These are phyloP conservation scores for Cichorium intybus DNA, from an alignment of 140 eudicot species.

Conservation along the genomic window DNA sequence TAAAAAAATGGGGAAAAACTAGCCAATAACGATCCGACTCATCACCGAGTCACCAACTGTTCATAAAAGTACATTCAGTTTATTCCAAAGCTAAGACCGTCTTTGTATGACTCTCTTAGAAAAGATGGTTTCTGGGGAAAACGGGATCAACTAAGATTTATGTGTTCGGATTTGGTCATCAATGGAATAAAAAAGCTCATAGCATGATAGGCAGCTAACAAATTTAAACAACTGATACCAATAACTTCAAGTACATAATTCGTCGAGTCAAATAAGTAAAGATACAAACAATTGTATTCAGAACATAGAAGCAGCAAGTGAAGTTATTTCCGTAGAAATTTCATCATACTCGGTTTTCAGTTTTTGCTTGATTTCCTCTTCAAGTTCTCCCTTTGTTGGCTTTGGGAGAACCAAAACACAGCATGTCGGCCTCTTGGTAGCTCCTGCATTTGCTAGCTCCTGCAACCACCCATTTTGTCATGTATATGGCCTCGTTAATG, in stretches of 20 bases:
- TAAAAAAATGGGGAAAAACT: too few species aligned
- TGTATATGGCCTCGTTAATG: background rate
- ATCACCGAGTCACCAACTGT: too few species aligned
- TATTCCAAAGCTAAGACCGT: too few species aligned
- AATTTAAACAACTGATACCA: background rate
- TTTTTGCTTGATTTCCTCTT: conserved; percentile 60
- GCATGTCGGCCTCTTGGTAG: conserved; percentile 98
- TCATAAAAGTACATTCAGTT: too few species aligned
- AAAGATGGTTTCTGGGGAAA: too few species aligned
- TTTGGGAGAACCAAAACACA: conserved; percentile 78
- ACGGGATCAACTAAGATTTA: background rate
- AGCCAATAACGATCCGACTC: too few species aligned
- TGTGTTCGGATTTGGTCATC: background rate
- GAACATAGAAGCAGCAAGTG: conserved; percentile 55
- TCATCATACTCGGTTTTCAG: conserved; percentile 74
- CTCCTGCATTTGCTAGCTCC: conserved; percentile 97
- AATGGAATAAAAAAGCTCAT: too few species aligned
- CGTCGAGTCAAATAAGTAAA: background rate
- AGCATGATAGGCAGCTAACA: background rate
- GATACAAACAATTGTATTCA: conserved; percentile 27
- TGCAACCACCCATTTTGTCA: conserved; percentile 27
- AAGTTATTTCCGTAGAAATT: conserved; percentile 63
- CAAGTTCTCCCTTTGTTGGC: conserved; percentile 84
- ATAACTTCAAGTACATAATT: conserved; percentile 10
- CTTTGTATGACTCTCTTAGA: too few species aligned